Evolutionary conservation across 2,329 filamentous ascomycete genomes (phyloP).

Genomic region (Blastomyces parvus): DNA sequence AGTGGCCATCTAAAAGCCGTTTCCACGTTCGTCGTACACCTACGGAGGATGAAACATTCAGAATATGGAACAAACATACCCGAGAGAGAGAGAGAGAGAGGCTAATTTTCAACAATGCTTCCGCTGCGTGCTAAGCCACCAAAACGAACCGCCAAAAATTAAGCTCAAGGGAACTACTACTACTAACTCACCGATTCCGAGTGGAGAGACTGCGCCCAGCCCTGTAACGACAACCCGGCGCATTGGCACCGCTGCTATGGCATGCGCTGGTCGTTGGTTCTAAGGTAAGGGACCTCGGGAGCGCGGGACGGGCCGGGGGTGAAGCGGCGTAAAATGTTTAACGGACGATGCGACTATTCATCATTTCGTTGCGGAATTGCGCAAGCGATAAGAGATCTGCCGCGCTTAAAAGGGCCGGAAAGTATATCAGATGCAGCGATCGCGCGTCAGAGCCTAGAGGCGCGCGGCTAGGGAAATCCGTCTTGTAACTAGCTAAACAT

Average conservation of each 20-base stretch:
- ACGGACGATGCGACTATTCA: neutral
- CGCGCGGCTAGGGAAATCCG: neutral
- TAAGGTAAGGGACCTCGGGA: neutral
- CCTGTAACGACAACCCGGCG: constrained; percentile 73
- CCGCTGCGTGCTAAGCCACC: neutral
- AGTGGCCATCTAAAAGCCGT: constrained; percentile 67
- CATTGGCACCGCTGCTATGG: constrained; percentile 27
- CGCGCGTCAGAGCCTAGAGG: neutral
- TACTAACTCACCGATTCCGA: constrained; percentile 58
- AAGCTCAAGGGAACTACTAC: neutral
- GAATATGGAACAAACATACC: neutral
- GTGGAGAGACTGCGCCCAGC: constrained; percentile 69
- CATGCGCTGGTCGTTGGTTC: neutral
- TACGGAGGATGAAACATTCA: constrained; percentile 21
- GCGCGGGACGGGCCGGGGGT: neutral
- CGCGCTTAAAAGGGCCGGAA: neutral
- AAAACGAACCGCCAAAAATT: neutral
- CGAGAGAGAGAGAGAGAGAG: too few species aligned
- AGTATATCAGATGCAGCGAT: neutral
- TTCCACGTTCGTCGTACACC: constrained; percentile 68
- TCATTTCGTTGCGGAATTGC: neutral
- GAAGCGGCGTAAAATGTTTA: neutral
- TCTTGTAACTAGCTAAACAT: neutral
- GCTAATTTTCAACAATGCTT: neutral
- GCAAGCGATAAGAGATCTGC: neutral